Conservation (phyloP, 345 rosid genomes). For the Salix suchowensis region DNA sequence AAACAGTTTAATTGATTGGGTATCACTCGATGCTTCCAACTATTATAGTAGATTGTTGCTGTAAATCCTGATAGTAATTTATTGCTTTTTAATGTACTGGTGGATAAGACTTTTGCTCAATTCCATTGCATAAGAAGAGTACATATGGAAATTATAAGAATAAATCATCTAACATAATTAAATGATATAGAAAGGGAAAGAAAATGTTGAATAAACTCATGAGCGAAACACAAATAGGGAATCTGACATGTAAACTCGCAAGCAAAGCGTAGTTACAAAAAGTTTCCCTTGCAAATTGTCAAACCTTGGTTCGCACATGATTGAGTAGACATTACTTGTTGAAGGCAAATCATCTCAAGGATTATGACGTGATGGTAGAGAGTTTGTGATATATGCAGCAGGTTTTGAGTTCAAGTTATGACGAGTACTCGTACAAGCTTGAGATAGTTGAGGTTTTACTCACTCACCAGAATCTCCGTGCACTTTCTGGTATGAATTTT, state of each 20-base stretch:
- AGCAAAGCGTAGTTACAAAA: not conserved
- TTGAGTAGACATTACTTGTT: not conserved
- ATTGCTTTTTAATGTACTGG: not conserved
- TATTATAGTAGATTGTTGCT: not conserved
- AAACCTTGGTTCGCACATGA: not conserved
- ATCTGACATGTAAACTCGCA: not conserved
- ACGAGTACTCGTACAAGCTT: too few relatives aligned
- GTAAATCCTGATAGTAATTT: not conserved
- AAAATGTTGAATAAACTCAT: not conserved
- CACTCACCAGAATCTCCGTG: too few relatives aligned
- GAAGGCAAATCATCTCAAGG: not conserved
- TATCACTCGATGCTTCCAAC: not conserved
- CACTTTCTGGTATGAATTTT: accelerated
- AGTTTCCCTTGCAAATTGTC: not conserved
- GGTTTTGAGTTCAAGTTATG: too few relatives aligned
- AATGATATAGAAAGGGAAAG: not conserved
- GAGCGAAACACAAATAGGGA: not conserved
- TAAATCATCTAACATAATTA: not conserved
- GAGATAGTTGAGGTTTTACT: too few relatives aligned
- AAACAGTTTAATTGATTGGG: not conserved
- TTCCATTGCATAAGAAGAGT: not conserved
- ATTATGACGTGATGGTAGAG: too few relatives aligned
- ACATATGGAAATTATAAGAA: not conserved
- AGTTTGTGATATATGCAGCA: too few relatives aligned
- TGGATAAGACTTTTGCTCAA: not conserved